Conservation (phyloP, 768 basidiomycete species). For the Gymnopilus dilepis region DNA sequence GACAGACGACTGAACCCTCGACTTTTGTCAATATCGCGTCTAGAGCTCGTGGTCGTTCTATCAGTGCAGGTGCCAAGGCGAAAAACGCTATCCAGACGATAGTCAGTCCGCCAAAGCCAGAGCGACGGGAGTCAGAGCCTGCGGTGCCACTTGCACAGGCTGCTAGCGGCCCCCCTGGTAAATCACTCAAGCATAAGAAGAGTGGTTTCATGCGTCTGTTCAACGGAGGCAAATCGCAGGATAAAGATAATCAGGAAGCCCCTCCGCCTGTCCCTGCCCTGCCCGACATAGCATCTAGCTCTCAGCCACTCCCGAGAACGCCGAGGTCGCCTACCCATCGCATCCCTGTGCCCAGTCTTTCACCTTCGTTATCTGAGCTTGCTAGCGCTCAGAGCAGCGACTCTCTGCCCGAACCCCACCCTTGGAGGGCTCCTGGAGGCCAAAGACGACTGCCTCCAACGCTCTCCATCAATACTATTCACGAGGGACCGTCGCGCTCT, state of each 20-base stretch:
- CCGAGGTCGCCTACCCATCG: conserved; percentile 38
- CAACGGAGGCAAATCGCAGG: conserved; percentile 54
- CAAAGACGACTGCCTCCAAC: conserved; percentile 44
- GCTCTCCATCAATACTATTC: conserved; percentile 46
- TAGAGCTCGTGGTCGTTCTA: conserved; percentile 58
- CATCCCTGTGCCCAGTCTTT: conserved; percentile 48
- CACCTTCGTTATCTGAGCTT: conserved; percentile 38
- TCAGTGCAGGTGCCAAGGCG: conserved; percentile 62
- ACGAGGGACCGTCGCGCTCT: conserved; percentile 28
- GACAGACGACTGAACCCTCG: conserved; percentile 12
- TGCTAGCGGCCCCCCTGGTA: conserved; percentile 37
- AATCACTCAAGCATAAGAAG: conserved; percentile 73
- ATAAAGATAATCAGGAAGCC: conserved; percentile 48
- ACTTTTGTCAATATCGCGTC: conserved; percentile 16
- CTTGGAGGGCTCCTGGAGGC: conserved; percentile 23
- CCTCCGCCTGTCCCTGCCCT: conserved; percentile 65
- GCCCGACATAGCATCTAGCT: conserved; percentile 33
- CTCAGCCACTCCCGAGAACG: conserved; percentile 35
- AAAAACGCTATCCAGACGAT: conserved; percentile 52
- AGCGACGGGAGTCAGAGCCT: conserved; percentile 49
- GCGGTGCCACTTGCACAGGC: conserved; percentile 21
- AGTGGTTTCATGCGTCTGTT: conserved; percentile 85
- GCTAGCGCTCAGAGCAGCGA: conserved; percentile 20
- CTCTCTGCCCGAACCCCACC: conserved; percentile 13
- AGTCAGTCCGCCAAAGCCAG: conserved; percentile 45